Evolutionary conservation across 1,284 basidiomycete genomes (phyloP), one percentile per base, ranked within the genome.

Genomic region (Abortiporus biennis): DNA sequence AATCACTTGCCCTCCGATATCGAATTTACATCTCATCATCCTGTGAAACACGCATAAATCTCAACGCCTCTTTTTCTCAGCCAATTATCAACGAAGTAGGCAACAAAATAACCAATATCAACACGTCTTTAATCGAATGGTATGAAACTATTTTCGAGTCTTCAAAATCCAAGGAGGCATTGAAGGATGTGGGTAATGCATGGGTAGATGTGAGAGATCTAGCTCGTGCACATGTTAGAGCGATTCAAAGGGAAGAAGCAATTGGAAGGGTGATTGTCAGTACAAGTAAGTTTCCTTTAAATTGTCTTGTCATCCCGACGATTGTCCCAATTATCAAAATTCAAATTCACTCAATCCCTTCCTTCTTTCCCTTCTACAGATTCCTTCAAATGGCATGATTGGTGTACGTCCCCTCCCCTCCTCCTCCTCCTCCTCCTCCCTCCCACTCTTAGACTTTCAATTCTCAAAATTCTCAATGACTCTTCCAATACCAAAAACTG

Each of bases 161-260:
- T 6, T 19, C 42, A 17, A 37, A 43, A 15, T 30, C 21, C 8
- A 30, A 19, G 3, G 34, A 37, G 6, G 42, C 32, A 22, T 22
- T 43, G 9, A 27, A 13, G 24, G 29, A 17, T n/a, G n/a, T 27
- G 3, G 38, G 49, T 21, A 40, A 30, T 38, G 36, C 43, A 3
- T 80, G 67, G 63, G 67, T 80, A 20, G 77, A 83, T 46, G 79
- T 82, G 1, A 68, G 78, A 13, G 77, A 83, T 49, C 62, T 85
- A 16, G 80, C 75, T 0, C 58, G 67, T 3, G 76, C 73, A 0
- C 80, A 85, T 47, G 60, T 71, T 11, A 63, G 67, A 4, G 74
- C 80, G 1, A 63, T 83, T 2, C 44, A 43, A 9, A 45, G 19
- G 23, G 33, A 42, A 5, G 50, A 43, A 17, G 53, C 51, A 4